Conservation (phyloP, 2,329 filamentous ascomycete genomes). For the Botrytis galanthina region DNA sequence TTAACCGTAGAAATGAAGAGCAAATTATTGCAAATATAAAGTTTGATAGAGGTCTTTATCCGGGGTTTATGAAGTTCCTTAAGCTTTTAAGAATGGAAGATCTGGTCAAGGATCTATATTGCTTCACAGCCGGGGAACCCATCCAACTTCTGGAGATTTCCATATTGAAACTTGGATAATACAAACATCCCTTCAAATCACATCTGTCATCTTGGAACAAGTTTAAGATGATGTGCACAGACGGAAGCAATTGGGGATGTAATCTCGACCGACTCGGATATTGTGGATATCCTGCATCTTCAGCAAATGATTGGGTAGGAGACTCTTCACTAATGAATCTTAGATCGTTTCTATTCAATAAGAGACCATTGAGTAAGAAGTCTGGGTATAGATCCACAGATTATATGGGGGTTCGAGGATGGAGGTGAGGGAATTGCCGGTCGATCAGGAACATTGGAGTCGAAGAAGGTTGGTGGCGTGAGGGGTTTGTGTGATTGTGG, state of each 20-base stretch:
- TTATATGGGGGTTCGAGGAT: background rate
- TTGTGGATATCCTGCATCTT: background rate
- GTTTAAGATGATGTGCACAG: slow-evolving; percentile 13
- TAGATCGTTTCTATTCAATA: background rate
- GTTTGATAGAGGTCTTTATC: background rate
- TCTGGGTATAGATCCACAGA: background rate
- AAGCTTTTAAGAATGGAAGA: background rate
- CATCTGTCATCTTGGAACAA: background rate
- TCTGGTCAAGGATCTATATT: background rate
- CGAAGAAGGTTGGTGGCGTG: background rate
- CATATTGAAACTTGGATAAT: slow-evolving; percentile 11
- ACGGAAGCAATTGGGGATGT: background rate
- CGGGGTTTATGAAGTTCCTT: slow-evolving; percentile 2
- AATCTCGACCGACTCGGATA: background rate
- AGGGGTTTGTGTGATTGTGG: background rate
- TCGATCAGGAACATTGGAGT: background rate
- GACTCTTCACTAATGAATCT: background rate
- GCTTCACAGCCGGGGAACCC: background rate
- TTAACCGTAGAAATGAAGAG: background rate
- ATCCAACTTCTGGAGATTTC: background rate
- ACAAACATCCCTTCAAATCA: slow-evolving; percentile 16
- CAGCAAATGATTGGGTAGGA: background rate
- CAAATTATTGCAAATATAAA: background rate
- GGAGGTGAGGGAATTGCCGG: background rate
- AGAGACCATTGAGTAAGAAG: background rate